These are phyloP conservation scores for Camellia granthamiana DNA, from an alignment of 148 eudicot species.

Conservation along the genomic window DNA sequence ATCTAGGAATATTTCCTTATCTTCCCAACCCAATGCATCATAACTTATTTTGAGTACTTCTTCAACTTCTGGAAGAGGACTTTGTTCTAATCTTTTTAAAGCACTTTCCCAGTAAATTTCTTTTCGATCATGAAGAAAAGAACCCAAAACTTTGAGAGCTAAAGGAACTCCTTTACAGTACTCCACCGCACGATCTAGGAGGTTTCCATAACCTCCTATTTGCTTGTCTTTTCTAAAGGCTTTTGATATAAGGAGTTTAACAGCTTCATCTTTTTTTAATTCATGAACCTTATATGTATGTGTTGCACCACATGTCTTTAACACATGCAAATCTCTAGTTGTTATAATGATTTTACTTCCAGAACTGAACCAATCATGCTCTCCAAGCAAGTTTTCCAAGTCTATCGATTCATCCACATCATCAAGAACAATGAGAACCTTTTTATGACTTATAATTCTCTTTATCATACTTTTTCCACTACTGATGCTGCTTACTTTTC, in stretches of 20 bases:
- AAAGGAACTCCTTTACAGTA: not conserved
- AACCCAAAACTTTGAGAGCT: not conserved
- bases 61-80: no score
- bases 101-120: no score
- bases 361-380: conserved; percentile 12
- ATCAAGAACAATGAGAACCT: conserved; percentile 21
- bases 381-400: not conserved
- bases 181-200: not conserved
- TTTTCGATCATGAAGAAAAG: no score
- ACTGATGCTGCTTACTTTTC: not conserved
- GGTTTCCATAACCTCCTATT: not conserved
- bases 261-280: not conserved
- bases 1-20: not conserved
- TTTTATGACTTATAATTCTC: not conserved
- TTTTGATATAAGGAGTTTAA: not conserved
- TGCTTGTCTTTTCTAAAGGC: not conserved
- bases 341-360: conserved; percentile 22
- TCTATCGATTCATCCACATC: conserved; percentile 1
- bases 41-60: not conserved
- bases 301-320: not conserved
- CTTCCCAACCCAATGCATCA: not conserved
- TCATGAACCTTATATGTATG: not conserved
- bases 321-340: conserved; percentile 5
- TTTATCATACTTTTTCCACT: not conserved
- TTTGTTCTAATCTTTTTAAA: no score